Base-by-base conservation (phyloP, 768 basidiomycete genomes). In the Mycena floridula region DNA sequence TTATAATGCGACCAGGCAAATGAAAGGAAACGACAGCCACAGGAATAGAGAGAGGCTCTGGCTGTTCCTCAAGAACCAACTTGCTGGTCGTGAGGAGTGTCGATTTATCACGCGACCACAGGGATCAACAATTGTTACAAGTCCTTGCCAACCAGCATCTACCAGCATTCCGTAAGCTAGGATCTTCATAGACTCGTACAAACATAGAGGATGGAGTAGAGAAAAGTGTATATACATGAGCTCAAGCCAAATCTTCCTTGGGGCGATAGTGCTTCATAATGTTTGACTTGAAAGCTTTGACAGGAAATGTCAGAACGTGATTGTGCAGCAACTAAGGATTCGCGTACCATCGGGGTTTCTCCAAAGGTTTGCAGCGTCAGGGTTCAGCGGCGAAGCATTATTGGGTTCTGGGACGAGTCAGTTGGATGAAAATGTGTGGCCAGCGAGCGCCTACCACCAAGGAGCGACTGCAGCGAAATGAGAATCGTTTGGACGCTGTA, bases 401-500 rank as follows among this genome's bases (percentile, higher is more conserved):
- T 95, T 94, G 22, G 91, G 92, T 63, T 95, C 91, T 90, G 54
- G 25, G 39, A 26, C 8, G 23, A 35, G 40, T n/a, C 45, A 16
- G 41, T 13, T 28, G n/a, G 15, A n/a, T 15, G 25, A 25, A 41
- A 12, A 28, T 39, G 5, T 37, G 39, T 45, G 27, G 37, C n/a
- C 22, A 23, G 27, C 7, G 12, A 12, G 32, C n/a, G 64, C 77
- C 28, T 54, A 90, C 90, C 90, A 54, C 91, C 91, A 38, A 95
- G 74, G 27, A 95, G 67, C 8, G 86, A 89, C 58, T 95, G 92
- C 45, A 95, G 63, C 11, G 91, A 93, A 7, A 94, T 67, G 16
- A 95, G 74, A 32, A 95, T 86, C 0, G 89, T 92, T 52, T 91
- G 88, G 26, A 93, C 91, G 47, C 87, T 89, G 62, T 94, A 91